A percentile compares a stretch with the other conserved stretches of the same genome.
Evolutionary conservation across 169 alveolate species (phyloP).

Genomic region (Babesia sp.): DNA sequence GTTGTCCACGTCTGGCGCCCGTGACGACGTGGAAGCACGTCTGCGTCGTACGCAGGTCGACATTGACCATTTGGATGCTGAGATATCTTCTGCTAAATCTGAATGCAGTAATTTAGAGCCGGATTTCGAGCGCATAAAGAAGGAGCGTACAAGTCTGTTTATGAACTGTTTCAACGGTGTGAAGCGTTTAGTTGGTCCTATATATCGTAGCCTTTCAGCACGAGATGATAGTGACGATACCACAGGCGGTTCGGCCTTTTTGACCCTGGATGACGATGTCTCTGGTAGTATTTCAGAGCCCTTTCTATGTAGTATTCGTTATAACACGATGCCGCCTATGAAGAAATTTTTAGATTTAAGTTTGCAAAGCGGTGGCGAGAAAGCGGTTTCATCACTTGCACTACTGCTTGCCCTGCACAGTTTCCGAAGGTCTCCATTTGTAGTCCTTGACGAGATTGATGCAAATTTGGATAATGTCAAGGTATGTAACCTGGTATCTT

Average conservation of each 20-base stretch:
- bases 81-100: constrained; percentile 53
- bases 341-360: constrained; percentile 70
- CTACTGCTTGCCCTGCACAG: constrained; percentile 87
- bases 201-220: constrained; percentile 68
- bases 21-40: constrained; percentile 54
- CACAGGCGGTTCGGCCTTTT: constrained; percentile 75
- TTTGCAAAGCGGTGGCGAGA: constrained; percentile 93
- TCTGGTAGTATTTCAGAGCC: constrained; percentile 71
- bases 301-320: constrained; percentile 70
- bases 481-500: constrained; percentile 76
- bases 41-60: constrained; percentile 60
- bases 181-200: constrained; percentile 70
- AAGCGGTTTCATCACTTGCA: constrained; percentile 92
- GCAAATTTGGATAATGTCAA: constrained; percentile 90
- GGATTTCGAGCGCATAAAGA: constrained; percentile 67
- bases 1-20: constrained; percentile 47
- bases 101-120: constrained; percentile 67
- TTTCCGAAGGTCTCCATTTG: constrained; percentile 87
- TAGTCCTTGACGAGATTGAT: constrained; percentile 91
- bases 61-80: constrained; percentile 61
- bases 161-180: constrained; percentile 72
- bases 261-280: constrained; percentile 70
- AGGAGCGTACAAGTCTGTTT: constrained; percentile 70
- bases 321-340: constrained; percentile 80
- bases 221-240: constrained; percentile 45